Base-by-base conservation (phyloP, 1,284 basidiomycete genomes). In the Rhodotorula sp. region DNA sequence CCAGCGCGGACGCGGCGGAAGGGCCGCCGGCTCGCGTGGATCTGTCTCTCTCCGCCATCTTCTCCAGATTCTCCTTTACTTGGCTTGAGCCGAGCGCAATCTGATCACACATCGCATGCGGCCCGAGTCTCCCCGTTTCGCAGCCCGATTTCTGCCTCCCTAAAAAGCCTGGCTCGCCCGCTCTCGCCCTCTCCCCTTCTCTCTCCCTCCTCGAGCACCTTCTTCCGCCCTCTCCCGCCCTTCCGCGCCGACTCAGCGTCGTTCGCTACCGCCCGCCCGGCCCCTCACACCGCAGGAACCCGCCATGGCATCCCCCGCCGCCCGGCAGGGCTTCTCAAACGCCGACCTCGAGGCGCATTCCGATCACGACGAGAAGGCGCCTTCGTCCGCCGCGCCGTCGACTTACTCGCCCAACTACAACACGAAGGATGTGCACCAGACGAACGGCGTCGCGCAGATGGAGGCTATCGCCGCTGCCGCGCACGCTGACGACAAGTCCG, bases 271-370 rank as follows among this genome's bases (percentile, higher is more conserved):
- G 37, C 34, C 36, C 25, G 9, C 34, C 5, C 34, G 8, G 15
- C 54, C 36, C 34, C 12, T 9, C 32, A 17, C 2, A 25, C 12
- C 34, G 12, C 29, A 32, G 29, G 51, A 29, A 17, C 13, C 13
- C n/a, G 51, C 51, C 51, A 29, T 53, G n/a, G 51, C 51, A 17
- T 29, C 29, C 25, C 15, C n/a, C n/a, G 51, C 51, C 27, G 15
- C n/a, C 29, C n/a, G 15, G 22, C 51, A 53, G 7, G 51, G 15
- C 51, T 27, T n/a, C 48, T 21, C 48, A 2, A 27, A 15, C 51
- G n/a, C n/a, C n/a, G 51, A 53, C n/a, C 51, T 53, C 51, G 51
- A 53, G 51, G 51, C 51, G 51, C 51, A 53, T 29, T 53, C 51
- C 15, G 51, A 53, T 29, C n/a, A 29, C 51, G 51, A 53, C 51